Evolutionary conservation across 148 eudicot species (phyloP), one percentile per base, ranked within the genome.

Genomic region (Mesembryanthemum crystallinum): DNA sequence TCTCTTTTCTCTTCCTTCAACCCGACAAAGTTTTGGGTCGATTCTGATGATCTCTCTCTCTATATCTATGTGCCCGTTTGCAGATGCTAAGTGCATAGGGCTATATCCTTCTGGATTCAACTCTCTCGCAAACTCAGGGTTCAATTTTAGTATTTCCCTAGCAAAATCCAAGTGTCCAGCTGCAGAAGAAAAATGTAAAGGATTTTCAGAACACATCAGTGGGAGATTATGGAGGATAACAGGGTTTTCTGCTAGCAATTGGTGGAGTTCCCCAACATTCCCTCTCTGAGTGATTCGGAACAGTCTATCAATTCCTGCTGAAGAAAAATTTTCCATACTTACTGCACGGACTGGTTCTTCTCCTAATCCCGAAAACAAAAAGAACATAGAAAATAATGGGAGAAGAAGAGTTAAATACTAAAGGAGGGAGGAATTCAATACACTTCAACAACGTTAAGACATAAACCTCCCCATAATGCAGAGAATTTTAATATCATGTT

Each of bases 11-110:
- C 77, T 83, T 63, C 90, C 92, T 78, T 59, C 66, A 29, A 86
- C 35, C 14, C 70, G 51, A 32, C 87, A 83, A 9, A 87, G 39
- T 14, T 60, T 30, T 0, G 54, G 37, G 61, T 83, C 86, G 3
- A 85, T 55, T 58, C 32, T 81, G 51, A 86, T 58, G 9, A 88
- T 78, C 82, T 88, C 91, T 64, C 65, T 82, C 57, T 79, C 86
- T 42, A 83, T 85, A 29, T 88, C 84, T 17, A 79, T 15, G 4
- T 79, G 59, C 23, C 89, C 92, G 54, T 77, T 83, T 29, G 83
- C 90, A 15, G 88, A 63, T 12, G 89, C 95, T 6, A 90, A 81
- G 73, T 88, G 92, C 64, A 88, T 30, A 13, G 90, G 90, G 29
- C 84, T 83, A 65, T 72, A 70, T 42, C 94, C 91, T 27, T 83